Base-by-base conservation (phyloP, 257 asterid species). In the Solanum clarkiae region DNA sequence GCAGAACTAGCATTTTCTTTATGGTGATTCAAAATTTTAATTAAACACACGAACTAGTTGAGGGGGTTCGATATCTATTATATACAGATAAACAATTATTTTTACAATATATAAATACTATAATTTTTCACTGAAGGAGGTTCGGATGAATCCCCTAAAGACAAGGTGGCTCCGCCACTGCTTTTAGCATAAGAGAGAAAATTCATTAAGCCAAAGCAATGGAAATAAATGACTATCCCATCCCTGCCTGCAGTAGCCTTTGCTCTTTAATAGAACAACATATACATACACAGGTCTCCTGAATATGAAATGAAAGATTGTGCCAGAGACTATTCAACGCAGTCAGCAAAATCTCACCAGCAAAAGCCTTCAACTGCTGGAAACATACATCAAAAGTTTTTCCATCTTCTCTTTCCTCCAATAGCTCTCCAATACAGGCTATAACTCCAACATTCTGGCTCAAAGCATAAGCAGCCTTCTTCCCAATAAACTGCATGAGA, bases 381-480 rank as follows among this genome's bases (percentile, higher is more conserved):
- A 90, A 94, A 90, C 99, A 97, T 60, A 97, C 98, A 86, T 97
- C 99, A 85, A 94, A 97, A 63, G 99, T 97, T 86, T 94, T 95
- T 88, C 99, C 98, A 81, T 93, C 96, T 91, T 94, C 99, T 89
- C 99, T 91, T 85, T 97, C 97, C 89, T 95, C 94, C 88, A 97
- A 68, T 77, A 97, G 92, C 93, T 97, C 99, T 86, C 99, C 99
- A 14, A 97, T 94, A 93, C 99, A 95, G 60, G 99, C 99, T 80
- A 97, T 95, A 40, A 97, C 97, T 85, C 98, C 98, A 51, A 97
- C 90, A 87, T 92, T 95, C 89, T 95, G 93, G 91, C 89, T 90
- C 95, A 95, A 90, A 84, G 99, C 99, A 91, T 95, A 94, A 70
- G 99, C 99, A 88, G 98, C 98, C 88, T 97, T 97, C 92, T 94